Base-by-base conservation (phyloP, 306 rosid species). In the Crotalaria pallida region DNA sequence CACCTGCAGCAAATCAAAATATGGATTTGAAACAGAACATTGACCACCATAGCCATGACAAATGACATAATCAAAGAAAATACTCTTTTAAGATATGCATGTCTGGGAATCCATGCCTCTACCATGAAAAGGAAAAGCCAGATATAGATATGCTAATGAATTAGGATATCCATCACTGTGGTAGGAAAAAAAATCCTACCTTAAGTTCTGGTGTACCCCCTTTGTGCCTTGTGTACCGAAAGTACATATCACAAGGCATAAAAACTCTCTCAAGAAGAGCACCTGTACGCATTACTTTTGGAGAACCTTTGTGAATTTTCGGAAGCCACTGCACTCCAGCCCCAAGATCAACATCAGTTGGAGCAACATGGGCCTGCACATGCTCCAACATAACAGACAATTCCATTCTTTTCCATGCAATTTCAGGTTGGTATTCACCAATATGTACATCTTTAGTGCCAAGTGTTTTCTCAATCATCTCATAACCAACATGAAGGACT, bases 311-410 rank as follows among this genome's bases (percentile, higher is more conserved):
- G 41, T 22, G 80, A 69, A 95, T 89, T 86, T 87, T 87, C 1
- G 99, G 99, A 65, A 95, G 96, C 99, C 99, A 95, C 83, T 95
- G 99, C 80, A 95, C 81, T 43, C 99, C 99, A 62, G 99, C 99
- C 56, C 97, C 99, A 11, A 81, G 91, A 81, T 95, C 99, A 87
- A 95, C 97, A 87, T 95, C 99, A 34, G 97, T 95, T 50, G 99
- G 99, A 0, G 99, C 99, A 67, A 95, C 99, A 88, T 95, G 99
- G 77, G 99, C 99, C 79, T 95, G 97, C 58, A 95, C 99, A 63
- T 88, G 91, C 84, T 91, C 96, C 83, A 95, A 78, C 99, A 95
- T 95, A 65, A 88, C 96, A 36, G 99, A 89, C 68, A 83, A 69
- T 80, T 95, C 99, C 97, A 48, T 84, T 53, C 90, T 84, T 69